These are phyloP conservation scores for Symbiodinium natans DNA, from an alignment of 73 alveolate genomes.

Conservation along the genomic window DNA sequence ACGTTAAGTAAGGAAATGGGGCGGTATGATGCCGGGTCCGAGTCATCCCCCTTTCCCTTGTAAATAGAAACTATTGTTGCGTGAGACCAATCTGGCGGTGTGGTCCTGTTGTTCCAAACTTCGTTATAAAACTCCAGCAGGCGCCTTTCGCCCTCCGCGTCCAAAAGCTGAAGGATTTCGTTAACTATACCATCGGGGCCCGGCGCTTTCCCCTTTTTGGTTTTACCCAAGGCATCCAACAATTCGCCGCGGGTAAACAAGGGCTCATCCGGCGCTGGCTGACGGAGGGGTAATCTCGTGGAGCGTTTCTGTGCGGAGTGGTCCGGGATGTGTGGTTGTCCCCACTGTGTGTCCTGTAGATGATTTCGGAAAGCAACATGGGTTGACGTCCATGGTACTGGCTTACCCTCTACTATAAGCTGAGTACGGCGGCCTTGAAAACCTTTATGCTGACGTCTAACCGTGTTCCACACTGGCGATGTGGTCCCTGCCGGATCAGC, in stretches of 20 bases:
- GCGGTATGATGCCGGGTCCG: background rate
- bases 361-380: background rate
- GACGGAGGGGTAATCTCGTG: background rate
- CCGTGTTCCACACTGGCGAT: background rate
- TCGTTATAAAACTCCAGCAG: background rate
- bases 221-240: background rate
- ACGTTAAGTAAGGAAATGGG: background rate
- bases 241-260: background rate
- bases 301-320: background rate
- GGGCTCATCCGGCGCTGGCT: background rate
- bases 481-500: background rate
- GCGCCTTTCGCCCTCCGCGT: background rate
- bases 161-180: background rate
- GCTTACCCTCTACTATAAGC: background rate
- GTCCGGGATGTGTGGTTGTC: background rate
- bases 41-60: background rate
- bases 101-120: background rate
- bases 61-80: background rate
- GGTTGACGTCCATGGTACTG: background rate
- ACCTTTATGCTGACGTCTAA: background rate
- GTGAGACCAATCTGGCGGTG: background rate
- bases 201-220: background rate
- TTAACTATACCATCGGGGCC: background rate
- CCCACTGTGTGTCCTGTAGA: background rate
- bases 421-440: background rate